phyloP scores from a whole-genome alignment of 352 stramenopile genomes.

The Phytophthora fragariae region DNA sequence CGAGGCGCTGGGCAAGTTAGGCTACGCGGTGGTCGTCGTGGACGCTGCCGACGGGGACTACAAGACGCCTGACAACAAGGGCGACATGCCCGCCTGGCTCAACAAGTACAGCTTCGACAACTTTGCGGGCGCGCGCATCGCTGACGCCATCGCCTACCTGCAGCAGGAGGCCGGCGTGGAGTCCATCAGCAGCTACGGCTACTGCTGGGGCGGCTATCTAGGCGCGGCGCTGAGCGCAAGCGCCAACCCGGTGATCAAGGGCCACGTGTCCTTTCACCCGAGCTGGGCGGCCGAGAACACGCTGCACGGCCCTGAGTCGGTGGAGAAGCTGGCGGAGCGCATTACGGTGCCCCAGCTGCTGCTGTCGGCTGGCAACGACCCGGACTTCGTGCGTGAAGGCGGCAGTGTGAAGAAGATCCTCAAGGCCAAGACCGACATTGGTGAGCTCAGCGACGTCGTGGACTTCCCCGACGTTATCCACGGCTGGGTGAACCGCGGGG shows the following conservation, averaged over 20 bases:
- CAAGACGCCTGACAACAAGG: constrained; percentile 7
- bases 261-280: constrained; percentile 45
- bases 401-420: constrained; percentile 58
- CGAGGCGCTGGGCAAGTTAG: constrained; percentile 50
- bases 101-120: constrained; percentile 30
- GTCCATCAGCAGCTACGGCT: constrained; percentile 46
- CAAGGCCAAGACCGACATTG: constrained; percentile 23
- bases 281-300: constrained; percentile 36
- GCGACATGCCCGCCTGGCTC: constrained; percentile 14
- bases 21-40: constrained; percentile 57
- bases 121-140: constrained; percentile 8
- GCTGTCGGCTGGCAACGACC: constrained; percentile 51
- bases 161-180: constrained; percentile 31
- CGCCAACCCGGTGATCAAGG: constrained; percentile 24
- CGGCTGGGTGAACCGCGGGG: constrained; percentile 67
- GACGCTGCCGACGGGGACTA: constrained; percentile 53
- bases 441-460: constrained; percentile 35
- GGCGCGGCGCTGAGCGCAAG: constrained; percentile 17
- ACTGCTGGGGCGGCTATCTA: constrained; percentile 52
- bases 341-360: constrained; percentile 58
- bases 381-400: constrained; percentile 41
- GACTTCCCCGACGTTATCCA: constrained; percentile 61
- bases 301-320: constrained; percentile 29
- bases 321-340: constrained; percentile 48
- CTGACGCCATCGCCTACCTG: constrained; percentile 41